Conservation (phyloP, 139 green algal species). For the Volvox reticuliferus region DNA sequence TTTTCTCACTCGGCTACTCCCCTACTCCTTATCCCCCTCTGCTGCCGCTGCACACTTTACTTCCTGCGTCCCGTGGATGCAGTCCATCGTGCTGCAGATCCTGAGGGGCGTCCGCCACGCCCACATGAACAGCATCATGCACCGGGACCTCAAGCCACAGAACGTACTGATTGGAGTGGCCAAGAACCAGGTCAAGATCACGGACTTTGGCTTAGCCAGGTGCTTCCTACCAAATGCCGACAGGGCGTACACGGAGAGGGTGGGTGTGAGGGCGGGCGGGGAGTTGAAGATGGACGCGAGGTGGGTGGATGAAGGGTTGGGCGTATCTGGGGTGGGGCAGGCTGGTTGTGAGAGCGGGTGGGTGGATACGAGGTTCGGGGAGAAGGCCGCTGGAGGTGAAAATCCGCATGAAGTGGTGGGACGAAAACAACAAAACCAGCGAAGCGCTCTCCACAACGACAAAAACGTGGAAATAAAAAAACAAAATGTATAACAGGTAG, state of each 20-base stretch:
- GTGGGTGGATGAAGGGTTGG: too few species aligned
- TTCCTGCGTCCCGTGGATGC: neutral
- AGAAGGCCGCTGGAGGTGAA: too few species aligned
- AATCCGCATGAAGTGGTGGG: too few species aligned
- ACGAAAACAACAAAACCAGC: too few species aligned
- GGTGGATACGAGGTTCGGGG: too few species aligned
- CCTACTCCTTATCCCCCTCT: neutral
- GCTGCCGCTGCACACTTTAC: neutral
- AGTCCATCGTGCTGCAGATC: constrained; percentile 87
- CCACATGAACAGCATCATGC: constrained; percentile 86
- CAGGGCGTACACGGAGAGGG: constrained; percentile 40
- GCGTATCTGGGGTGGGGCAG: too few species aligned
- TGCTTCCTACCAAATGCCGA: constrained; percentile 72
- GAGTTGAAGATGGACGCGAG: too few species aligned
- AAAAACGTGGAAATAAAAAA: too few species aligned
- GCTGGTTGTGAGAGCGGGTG: too few species aligned
- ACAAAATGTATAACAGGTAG: too few species aligned
- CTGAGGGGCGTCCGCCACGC: constrained; percentile 78
- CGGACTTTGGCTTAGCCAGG: constrained; percentile 97
- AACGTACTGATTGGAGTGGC: constrained; percentile 95
- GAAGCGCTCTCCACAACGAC: too few species aligned
- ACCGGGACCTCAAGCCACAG: constrained; percentile 92
- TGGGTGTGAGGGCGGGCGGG: neutral
- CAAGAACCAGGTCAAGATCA: constrained; percentile 87
- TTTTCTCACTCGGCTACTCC: neutral